Evolutionary conservation across 306 rosid species (phyloP).

Genomic region (Vicia faba): DNA sequence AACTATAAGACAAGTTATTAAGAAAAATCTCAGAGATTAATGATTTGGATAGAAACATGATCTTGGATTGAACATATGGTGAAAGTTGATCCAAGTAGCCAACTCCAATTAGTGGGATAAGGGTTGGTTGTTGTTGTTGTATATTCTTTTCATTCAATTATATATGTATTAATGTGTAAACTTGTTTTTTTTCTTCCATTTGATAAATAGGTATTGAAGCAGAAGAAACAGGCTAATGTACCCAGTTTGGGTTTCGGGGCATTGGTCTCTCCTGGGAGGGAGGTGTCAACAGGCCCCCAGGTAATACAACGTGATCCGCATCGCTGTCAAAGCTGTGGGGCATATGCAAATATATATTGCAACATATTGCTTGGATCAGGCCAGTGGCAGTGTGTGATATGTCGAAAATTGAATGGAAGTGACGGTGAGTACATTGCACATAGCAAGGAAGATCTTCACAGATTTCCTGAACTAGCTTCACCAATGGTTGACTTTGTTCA

Average conservation of each 20-base stretch:
- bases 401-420: slow-evolving; percentile 81
- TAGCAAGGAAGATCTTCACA: slow-evolving; percentile 72
- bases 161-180: not conserved
- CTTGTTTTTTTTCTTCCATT: slow-evolving; percentile 27
- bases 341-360: slow-evolving; percentile 85
- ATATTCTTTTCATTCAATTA: not conserved
- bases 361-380: slow-evolving; percentile 90
- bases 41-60: too few species aligned
- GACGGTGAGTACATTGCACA: slow-evolving; percentile 81
- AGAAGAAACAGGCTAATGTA: slow-evolving; percentile 84
- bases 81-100: too few species aligned
- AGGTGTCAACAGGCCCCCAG: slow-evolving; percentile 75
- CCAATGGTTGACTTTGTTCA: slow-evolving; percentile 85
- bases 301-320: slow-evolving; percentile 89
- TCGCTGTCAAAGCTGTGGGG: slow-evolving; percentile 94
- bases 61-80: too few species aligned
- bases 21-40: too few species aligned
- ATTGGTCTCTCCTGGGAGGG: slow-evolving; percentile 89
- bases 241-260: slow-evolving; percentile 99
- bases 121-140: too few species aligned
- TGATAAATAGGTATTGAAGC: slow-evolving; percentile 69
- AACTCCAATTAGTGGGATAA: too few species aligned
- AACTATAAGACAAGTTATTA: too few species aligned
- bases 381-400: slow-evolving; percentile 98
- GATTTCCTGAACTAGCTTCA: slow-evolving; percentile 87